Base-by-base conservation (phyloP, 805 yeast species). In the Starmerella roubikii region DNA sequence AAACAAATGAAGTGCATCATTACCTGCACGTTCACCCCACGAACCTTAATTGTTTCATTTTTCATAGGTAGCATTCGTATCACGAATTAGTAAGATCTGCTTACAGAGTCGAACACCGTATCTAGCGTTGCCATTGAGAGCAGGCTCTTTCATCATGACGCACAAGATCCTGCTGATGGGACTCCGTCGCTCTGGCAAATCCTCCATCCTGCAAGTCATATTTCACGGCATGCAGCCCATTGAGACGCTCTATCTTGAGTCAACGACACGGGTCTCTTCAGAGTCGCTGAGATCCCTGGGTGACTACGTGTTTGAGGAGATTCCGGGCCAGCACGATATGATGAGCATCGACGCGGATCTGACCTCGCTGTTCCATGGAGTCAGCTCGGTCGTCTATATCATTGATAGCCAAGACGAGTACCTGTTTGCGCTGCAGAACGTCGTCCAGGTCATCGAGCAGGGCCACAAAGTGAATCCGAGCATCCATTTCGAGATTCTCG, bases 321-420 rank as follows among this genome's bases (percentile, higher is more conserved):
- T 88, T 15, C 98, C 98, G 0, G 97, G 96, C 3, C 96, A 88
- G 58, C 60, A 86, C 45, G 84, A 85, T 56, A 73, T 83, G 52
- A 82, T 84, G 55, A 94, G 85, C 50, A 91, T 93, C 3, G 70
- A 76, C 25, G 77, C 78, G 50, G 94, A 84, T 52, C 41, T 50
- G 12, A 85, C 77, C 45, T 66, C 76, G 44, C 60, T 86, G 21
- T 86, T 88, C 53, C 67, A 77, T 31, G 74, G 78, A 32, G 84
- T 85, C 12, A 94, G 94, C 16, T 91, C 95, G 0, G 66, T 91
- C 22, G 91, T 91, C 2, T 91, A 91, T 54, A 95, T 91, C 30
- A 85, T 91, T 45, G 98, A 91, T 59, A 73, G 86, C 38, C 96
- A 85, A 57, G 97, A 88, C 62, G 98, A 91, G 57, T 91, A 91